Evolutionary conservation across 2,329 filamentous ascomycete genomes (phyloP).

Genomic region (Penicillium sp.): DNA sequence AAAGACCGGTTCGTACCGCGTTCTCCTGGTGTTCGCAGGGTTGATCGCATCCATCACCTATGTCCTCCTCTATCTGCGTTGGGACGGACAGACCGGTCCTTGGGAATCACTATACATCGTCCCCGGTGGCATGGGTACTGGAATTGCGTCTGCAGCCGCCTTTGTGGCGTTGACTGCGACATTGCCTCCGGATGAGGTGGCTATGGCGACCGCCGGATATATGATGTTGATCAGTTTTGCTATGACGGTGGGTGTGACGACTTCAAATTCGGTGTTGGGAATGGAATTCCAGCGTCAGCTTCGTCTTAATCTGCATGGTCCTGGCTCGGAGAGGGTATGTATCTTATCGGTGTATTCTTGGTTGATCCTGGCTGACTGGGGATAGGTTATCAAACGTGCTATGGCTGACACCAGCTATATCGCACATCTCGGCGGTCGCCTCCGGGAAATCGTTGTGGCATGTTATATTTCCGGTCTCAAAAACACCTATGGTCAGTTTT

Average conservation of each 20-base stretch:
- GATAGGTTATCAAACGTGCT: constrained; percentile 44
- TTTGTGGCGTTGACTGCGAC: constrained; percentile 53
- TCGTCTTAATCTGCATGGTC: constrained; percentile 29
- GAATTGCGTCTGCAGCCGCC: constrained; percentile 46
- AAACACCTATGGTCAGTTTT: constrained; percentile 28
- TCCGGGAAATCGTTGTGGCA: constrained; percentile 28
- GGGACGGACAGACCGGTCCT: constrained; percentile 60
- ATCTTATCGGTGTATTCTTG: too few species aligned
- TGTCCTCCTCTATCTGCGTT: constrained; percentile 53
- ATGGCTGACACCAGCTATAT: constrained; percentile 44
- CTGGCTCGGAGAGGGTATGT: constrained; percentile 23
- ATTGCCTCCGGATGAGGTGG: constrained; percentile 48
- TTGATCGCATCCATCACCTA: constrained; percentile 54
- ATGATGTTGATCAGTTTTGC: constrained; percentile 49
- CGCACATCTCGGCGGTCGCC: constrained; percentile 24
- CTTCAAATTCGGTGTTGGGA: constrained; percentile 39
- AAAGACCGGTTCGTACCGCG: constrained; percentile 60
- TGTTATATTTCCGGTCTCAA: constrained; percentile 31
- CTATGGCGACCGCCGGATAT: constrained; percentile 51
- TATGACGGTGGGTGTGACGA: constrained; percentile 41
- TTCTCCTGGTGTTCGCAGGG: constrained; percentile 53
- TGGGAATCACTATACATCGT: constrained; percentile 61
- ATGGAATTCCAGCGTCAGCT: constrained; percentile 36
- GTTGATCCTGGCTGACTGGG: not conserved
- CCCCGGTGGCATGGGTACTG: constrained; percentile 55